Evolutionary conservation across 1,284 basidiomycete genomes (phyloP).

Genomic region (Ustilago curta): DNA sequence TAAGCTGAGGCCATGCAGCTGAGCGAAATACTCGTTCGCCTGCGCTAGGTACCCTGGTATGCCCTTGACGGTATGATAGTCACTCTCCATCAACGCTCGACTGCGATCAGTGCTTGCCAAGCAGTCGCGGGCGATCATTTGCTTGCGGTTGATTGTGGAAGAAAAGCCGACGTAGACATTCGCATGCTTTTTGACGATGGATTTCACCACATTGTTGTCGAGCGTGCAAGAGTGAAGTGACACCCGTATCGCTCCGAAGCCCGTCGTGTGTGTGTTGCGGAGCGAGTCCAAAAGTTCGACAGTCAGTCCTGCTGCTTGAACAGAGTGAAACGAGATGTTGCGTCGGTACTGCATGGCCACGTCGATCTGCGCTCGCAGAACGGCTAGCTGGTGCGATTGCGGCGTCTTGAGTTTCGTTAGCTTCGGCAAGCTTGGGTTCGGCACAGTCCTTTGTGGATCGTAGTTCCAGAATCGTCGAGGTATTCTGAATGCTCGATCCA

Average conservation of each 20-base stretch:
- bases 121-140: constrained; percentile 42
- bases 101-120: constrained; percentile 38
- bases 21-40: constrained; percentile 40
- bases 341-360: constrained; percentile 52
- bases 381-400: constrained; percentile 57
- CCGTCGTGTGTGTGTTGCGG: constrained; percentile 23
- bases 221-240: constrained; percentile 66
- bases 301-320: constrained; percentile 59
- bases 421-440: constrained; percentile 9
- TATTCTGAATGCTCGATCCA: constrained; percentile 64
- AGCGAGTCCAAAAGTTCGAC: constrained; percentile 49
- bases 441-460: constrained; percentile 21
- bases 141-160: constrained; percentile 61
- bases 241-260: constrained; percentile 47
- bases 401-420: constrained; percentile 60
- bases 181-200: constrained; percentile 49
- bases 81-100: constrained; percentile 59
- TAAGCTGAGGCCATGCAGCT: constrained; percentile 8
- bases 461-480: constrained; percentile 48
- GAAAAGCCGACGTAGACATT: constrained; percentile 66
- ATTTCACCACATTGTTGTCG: constrained; percentile 52
- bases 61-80: constrained; percentile 53
- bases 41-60: constrained; percentile 32
- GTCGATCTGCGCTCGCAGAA: constrained; percentile 57
- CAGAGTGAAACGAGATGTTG: constrained; percentile 65